Base-by-base conservation (phyloP, 805 yeast species). In the Wickerhamia fluorescens region DNA sequence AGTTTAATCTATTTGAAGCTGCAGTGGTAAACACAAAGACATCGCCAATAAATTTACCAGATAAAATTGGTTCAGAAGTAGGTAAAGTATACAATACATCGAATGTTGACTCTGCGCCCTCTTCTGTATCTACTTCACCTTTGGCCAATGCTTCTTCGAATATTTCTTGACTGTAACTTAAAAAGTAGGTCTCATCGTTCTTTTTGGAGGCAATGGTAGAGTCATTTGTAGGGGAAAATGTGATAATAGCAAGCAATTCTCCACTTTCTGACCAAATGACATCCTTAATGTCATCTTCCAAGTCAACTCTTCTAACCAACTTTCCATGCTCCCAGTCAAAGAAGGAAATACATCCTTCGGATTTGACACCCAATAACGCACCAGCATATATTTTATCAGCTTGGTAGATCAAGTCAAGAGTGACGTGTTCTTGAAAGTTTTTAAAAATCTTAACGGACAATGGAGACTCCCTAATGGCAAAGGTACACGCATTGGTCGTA, bases 41-140 rank as follows among this genome's bases (percentile, higher is more conserved):
- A 62, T 92, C 97, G 42, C 97, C 98, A 46, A 88, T 87, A 87
- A 96, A 92, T 55, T 78, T 80, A 48, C 96, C 96, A 16, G 94
- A 79, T 36, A 83, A 75, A 21, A 89, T 73, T 12, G 77, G 61
- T 53, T 92, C 99, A 3, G 65, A 43, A 15, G 66, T 56, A 34
- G 73, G 71, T 35, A 86, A 71, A 37, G 94, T 95, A 47, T 79
- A 74, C 33, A 85, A 64, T 14, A 88, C 88, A 31, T 84, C 94
- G 53, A 92, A 86, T 10, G 89, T 73, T 21, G 73, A 80, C 49
- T 83, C 96, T 20, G 82, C 82, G 41, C 96, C 97, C 53, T 87
- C 96, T 49, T 85, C 94, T 4, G 75, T 73, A 48, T 76, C 83
- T 32, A 73, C 57, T 7, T 65, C 55, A 32, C 74, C 85, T 26